Conservation (phyloP, 257 asterid species). For the Plantago elongata region DNA sequence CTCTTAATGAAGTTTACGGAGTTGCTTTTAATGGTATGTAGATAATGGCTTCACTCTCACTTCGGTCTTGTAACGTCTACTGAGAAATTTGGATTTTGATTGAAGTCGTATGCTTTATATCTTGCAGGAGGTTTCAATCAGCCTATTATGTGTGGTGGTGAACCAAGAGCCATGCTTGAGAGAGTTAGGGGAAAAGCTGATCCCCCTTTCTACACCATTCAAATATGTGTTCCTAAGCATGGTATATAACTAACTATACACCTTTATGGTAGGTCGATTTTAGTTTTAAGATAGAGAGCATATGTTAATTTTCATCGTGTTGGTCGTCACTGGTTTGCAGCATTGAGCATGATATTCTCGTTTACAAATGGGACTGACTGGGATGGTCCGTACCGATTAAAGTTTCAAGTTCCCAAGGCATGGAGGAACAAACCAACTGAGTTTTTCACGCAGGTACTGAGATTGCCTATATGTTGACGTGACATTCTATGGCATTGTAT, state of each 20-base stretch:
- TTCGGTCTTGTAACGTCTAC: too few relatives aligned
- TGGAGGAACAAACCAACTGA: conserved; percentile 61
- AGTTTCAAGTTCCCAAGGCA: conserved; percentile 71
- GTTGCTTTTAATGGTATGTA: conserved; percentile 72
- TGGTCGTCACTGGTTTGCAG: conserved; percentile 35
- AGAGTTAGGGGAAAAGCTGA: conserved; percentile 79
- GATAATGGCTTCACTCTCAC: not conserved
- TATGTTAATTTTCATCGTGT: not conserved
- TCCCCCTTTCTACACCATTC: conserved; percentile 70
- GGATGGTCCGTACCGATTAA: conserved; percentile 85
- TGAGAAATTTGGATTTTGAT: not conserved
- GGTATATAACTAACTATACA: conserved; percentile 31
- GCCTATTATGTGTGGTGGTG: conserved; percentile 94
- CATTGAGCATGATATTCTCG: conserved; percentile 74
- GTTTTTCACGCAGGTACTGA: conserved; percentile 52
- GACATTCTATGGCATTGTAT: not conserved
- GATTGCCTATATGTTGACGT: not conserved
- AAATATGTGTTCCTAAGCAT: conserved; percentile 77
- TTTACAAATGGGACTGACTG: conserved; percentile 80
- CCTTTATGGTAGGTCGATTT: not conserved
- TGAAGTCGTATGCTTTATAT: not conserved
- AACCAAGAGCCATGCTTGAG: conserved; percentile 80
- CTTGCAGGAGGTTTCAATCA: conserved; percentile 83
- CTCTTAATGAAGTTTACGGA: conserved; percentile 62
- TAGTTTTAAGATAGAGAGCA: not conserved